Percentiles rank a stretch among this genome's conserved stretches.
These are phyloP conservation scores for Podila horticola DNA, from an alignment of 192 early-diverging fungal genomes.

Conservation along the genomic window DNA sequence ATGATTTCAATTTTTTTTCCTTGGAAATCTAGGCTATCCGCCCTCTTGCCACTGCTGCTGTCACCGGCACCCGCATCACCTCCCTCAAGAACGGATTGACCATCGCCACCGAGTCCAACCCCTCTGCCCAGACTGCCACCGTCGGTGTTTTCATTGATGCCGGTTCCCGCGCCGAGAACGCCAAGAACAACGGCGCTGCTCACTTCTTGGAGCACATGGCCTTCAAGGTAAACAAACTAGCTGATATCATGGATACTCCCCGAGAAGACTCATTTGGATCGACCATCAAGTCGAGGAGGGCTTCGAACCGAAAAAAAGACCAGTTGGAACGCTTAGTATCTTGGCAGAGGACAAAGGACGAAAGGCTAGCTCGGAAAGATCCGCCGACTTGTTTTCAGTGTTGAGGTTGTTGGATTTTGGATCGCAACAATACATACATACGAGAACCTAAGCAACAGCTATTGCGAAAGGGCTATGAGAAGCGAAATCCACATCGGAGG, in stretches of 20 bases:
- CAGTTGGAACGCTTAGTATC: background rate
- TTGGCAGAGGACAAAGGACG: background rate
- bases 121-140: slow-evolving; percentile 83
- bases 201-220: slow-evolving; percentile 99
- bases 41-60: slow-evolving; percentile 61
- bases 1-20: background rate
- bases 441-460: background rate
- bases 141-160: slow-evolving; percentile 94
- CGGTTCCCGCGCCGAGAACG: slow-evolving; percentile 84
- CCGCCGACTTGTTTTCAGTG: background rate
- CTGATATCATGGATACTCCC: background rate
- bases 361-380: slow-evolving; percentile 3
- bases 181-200: slow-evolving; percentile 92
- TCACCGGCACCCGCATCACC: slow-evolving; percentile 71
- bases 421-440: background rate
- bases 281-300: too few species aligned
- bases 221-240: slow-evolving; percentile 79
- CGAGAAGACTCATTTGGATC: too few species aligned
- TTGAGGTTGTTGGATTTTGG: background rate
- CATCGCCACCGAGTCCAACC: slow-evolving; percentile 85
- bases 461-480: background rate
- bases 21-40: slow-evolving; percentile 52
- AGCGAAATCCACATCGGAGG: background rate
- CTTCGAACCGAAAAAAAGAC: background rate
- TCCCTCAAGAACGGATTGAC: slow-evolving; percentile 84